Conservation (phyloP, 345 rosid species). For the Rhizophora mangle region DNA sequence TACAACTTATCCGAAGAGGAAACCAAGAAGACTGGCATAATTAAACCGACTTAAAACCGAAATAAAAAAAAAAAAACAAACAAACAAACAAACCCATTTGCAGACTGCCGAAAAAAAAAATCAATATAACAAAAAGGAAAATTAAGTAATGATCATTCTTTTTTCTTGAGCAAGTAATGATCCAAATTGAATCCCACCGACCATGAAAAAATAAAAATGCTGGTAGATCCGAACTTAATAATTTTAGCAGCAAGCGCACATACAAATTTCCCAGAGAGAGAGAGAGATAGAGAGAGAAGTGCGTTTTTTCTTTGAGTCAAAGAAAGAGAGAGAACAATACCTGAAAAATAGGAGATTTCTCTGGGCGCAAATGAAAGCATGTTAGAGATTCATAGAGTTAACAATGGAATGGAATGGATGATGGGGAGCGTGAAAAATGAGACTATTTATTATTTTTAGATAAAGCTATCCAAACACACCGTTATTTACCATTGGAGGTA, state of each 20-base stretch:
- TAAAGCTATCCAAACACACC: too few relatives aligned
- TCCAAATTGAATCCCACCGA: not conserved
- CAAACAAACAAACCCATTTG: too few relatives aligned
- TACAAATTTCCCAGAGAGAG: not conserved
- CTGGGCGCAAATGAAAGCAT: too few relatives aligned
- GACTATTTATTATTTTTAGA: too few relatives aligned
- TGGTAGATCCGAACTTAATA: constrained; percentile 1
- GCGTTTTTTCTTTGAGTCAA: not conserved
- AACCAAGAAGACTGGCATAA: too few relatives aligned
- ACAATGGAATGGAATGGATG: too few relatives aligned
- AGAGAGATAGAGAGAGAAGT: not conserved
- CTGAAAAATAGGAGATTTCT: not conserved
- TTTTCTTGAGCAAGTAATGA: not conserved
- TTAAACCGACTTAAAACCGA: too few relatives aligned
- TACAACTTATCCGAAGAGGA: too few relatives aligned
- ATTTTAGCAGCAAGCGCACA: not conserved
- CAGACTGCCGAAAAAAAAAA: not conserved
- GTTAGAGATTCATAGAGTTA: too few relatives aligned
- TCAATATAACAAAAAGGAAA: not conserved
- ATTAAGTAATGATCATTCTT: not conserved
- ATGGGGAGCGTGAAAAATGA: too few relatives aligned
- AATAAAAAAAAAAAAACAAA: too few relatives aligned
- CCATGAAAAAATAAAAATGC: constrained; percentile 13
- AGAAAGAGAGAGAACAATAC: not conserved
- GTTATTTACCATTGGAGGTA: too few relatives aligned